These are phyloP conservation scores for Fomitiporia mediterranea DNA, from an alignment of 1,284 basidiomycete genomes.

Conservation along the genomic window DNA sequence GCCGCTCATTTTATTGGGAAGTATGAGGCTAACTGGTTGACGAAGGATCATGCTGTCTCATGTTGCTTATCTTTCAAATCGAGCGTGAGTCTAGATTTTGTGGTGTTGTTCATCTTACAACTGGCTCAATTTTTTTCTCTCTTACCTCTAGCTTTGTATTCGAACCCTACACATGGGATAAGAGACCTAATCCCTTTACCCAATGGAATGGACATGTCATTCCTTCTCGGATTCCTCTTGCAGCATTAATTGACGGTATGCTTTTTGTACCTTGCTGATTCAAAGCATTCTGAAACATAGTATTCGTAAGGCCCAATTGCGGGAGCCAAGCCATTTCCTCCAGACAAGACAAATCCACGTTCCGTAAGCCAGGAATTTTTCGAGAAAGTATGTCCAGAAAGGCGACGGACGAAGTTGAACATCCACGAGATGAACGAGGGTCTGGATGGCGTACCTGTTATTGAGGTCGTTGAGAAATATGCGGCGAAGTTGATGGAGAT, in stretches of 20 bases:
- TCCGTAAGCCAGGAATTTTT: conserved; percentile 16
- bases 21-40: not conserved
- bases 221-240: conserved; percentile 20
- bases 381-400: conserved; percentile 18
- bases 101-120: not conserved
- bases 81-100: conserved; percentile 18
- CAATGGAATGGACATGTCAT: conserved; percentile 17
- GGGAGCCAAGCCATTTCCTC: conserved; percentile 16
- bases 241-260: conserved; percentile 17
- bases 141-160: conserved; percentile 15
- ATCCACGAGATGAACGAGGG: conserved; percentile 12
- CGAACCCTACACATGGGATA: conserved; percentile 18
- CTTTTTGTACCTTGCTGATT: not conserved
- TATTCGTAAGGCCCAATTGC: conserved; percentile 14
- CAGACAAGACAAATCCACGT: conserved; percentile 14
- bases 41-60: conserved; percentile 17
- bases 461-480: conserved; percentile 18
- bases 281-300: not conserved
- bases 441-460: not conserved
- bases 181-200: conserved; percentile 1
- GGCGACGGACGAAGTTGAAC: conserved; percentile 2
- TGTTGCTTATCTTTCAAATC: conserved; percentile 20
- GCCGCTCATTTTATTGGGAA: not conserved
- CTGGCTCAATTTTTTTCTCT: not conserved
- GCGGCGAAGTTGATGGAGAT: conserved; percentile 8